Evolutionary conservation across 208 protist genomes (phyloP).

Genomic region (Novymonas esmeraldas): DNA sequence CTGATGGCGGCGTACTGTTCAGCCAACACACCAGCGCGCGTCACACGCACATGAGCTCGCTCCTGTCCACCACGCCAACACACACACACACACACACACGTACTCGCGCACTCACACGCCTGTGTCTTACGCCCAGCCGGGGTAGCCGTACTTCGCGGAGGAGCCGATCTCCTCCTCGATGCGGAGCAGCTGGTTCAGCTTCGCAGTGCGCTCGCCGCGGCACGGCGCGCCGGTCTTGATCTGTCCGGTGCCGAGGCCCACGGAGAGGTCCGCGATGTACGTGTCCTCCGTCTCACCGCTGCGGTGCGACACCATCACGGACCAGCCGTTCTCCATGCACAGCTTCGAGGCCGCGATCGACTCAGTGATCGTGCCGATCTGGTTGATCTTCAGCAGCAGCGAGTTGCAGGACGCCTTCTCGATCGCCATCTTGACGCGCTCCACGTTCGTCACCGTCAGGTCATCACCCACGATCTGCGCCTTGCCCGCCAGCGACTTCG

Average conservation of each 20-base stretch:
- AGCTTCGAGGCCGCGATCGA: slow-evolving; percentile 95
- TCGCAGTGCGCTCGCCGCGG: slow-evolving; percentile 97
- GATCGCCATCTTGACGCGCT: slow-evolving; percentile 94
- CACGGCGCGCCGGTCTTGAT: slow-evolving; percentile 99
- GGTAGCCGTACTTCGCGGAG: slow-evolving; percentile 75
- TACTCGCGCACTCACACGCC: not conserved
- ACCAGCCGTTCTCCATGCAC: slow-evolving; percentile 79
- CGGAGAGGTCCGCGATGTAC: slow-evolving; percentile 99
- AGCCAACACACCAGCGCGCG: too few relatives aligned
- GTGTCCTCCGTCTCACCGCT: slow-evolving; percentile 99
- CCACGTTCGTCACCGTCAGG: slow-evolving; percentile 98
- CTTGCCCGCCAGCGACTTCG: slow-evolving; percentile 64
- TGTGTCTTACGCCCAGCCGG: slow-evolving; percentile 56
- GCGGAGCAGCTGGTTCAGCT: slow-evolving; percentile 99
- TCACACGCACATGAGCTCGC: too few relatives aligned
- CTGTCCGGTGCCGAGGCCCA: slow-evolving; percentile 96
- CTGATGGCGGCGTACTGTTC: too few relatives aligned
- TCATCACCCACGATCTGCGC: slow-evolving; percentile 99
- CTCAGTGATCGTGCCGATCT: slow-evolving; percentile 99
- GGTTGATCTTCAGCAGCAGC: slow-evolving; percentile 99
- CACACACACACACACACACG: not conserved
- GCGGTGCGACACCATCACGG: slow-evolving; percentile 95
- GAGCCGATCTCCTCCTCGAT: slow-evolving; percentile 97
- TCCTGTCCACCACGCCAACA: too few relatives aligned
- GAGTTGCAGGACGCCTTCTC: slow-evolving; percentile 95